Evolutionary conservation across 805 yeast genomes (phyloP), one percentile per base, ranked within the genome.

Genomic region (Starmerella scarabaei): DNA sequence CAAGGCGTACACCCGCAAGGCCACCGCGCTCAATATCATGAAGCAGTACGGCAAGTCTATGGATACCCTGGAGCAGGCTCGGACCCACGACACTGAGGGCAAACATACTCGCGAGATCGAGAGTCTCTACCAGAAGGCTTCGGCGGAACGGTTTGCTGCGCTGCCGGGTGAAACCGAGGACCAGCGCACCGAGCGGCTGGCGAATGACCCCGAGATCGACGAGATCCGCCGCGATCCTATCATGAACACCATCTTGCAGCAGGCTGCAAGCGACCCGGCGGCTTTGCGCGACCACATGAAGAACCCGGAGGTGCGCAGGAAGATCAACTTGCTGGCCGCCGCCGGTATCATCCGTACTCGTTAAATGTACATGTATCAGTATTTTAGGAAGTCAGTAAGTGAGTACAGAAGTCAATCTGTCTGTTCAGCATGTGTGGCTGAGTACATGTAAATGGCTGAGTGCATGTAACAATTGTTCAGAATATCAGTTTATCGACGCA

Each of bases 221-320:
- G 72, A 77, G 44, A 86, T 91, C 52, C 70, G 93, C 65, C 88
- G 82, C 61, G 98, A 91, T 58, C 99, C 99, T 9, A 84, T 88
- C 32, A 88, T 91, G 96, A 91, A 85, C 65, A 78, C 88, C 41
- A 91, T 91, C 50, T 70, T 91, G 59, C 79, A 75, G 52, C 99
- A 91, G 66, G 97, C 97, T 16, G 81, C 79, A 61, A 82, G 75
- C 44, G 81, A 91, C 59, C 98, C 98, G 37, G 94, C 94, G 33
- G 97, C 97, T 40, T 71, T 91, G 53, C 93, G 82, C 60, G 96
- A 88, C 55, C 98, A 91, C 65, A 85, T 91, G 95, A 81, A 75
- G 69, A 91, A 91, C 64, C 97, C 98, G 30, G 93, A 77, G 45
- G 81, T 91, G 37, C 73, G 77, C 57, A 78, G 77, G 61, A 91